These are phyloP conservation scores for Cunninghamia lanceolata DNA, from an alignment of 75 land plant genomes.

Conservation along the genomic window DNA sequence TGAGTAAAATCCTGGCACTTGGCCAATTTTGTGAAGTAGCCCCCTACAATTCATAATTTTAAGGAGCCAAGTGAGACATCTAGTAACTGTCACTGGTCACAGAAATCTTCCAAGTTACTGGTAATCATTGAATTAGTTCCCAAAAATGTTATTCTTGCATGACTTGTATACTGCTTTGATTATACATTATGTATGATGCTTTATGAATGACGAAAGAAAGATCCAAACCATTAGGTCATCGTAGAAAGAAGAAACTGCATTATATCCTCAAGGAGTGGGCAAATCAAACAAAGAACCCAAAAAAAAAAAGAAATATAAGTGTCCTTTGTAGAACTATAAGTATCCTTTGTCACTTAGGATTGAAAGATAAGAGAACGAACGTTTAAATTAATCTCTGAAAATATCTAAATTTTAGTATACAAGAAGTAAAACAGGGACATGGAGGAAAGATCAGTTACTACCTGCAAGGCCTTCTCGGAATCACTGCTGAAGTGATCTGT, in stretches of 20 bases:
- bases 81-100: neutral
- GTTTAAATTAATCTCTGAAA: neutral
- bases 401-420: neutral
- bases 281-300: neutral
- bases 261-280: neutral
- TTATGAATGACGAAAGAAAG: neutral
- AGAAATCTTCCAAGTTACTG: neutral
- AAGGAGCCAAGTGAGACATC: neutral
- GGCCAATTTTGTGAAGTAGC: neutral
- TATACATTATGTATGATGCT: neutral
- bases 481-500: constrained; percentile 75
- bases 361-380: neutral
- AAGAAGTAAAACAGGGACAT: neutral
- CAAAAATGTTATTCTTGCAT: neutral
- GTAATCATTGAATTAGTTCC: neutral
- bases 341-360: neutral
- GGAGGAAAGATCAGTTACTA: constrained; percentile 9
- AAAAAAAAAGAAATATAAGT: neutral
- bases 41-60: neutral
- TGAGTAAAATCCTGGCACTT: neutral
- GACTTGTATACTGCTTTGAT: neutral
- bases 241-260: neutral
- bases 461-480: constrained; percentile 87
- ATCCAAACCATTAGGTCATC: neutral
- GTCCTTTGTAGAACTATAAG: neutral